Evolutionary conservation across 139 green algal species (phyloP), one percentile per base, ranked within the genome.

Genomic region (Picochlorum sp.): DNA sequence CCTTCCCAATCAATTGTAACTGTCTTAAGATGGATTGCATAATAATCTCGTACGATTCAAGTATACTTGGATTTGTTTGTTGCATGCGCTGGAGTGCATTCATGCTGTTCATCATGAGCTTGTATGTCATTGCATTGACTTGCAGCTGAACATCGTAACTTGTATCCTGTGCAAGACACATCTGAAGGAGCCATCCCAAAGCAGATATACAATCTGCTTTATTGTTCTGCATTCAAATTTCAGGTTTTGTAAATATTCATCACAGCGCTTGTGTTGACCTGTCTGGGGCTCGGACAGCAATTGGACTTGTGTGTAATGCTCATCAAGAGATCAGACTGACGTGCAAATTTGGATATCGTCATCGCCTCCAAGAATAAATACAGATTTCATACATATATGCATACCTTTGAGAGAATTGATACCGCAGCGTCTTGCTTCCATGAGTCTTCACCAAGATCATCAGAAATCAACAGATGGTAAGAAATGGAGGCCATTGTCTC

Each of bases 311-410:
- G 51, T 34, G 9, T 26, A 26, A 59, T 38, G n/a, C 18, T 59
- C 51, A 59, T 59, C 51, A 59, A 59, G n/a, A 56, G 20, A 59
- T 59, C 51, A 59, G 51, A 59, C 51, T 59, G 51, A 59, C 51
- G 51, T 59, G 51, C 51, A 59, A 54, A 59, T 59, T n/a, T 59
- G 6, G 13, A 59, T 59, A 26, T 59, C 23, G 20, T 18, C 13
- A 59, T 59, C n/a, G 51, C 23, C 51, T 32, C 23, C 21, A 23
- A 28, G 16, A 13, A 59, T 5, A 59, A 59, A 61, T 28, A 23
- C 4, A 59, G 10, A 28, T 28, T 18, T 32, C n/a, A 59, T 34
- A 10, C 18, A n/a, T 59, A 28, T 34, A 26, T 32, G 18, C 51
- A 38, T 59, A 59, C 51, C 51, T 59, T 59, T 59, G 20, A 34